Base-by-base conservation (phyloP, 352 stramenopile species). In the Plasmopara viticola region DNA sequence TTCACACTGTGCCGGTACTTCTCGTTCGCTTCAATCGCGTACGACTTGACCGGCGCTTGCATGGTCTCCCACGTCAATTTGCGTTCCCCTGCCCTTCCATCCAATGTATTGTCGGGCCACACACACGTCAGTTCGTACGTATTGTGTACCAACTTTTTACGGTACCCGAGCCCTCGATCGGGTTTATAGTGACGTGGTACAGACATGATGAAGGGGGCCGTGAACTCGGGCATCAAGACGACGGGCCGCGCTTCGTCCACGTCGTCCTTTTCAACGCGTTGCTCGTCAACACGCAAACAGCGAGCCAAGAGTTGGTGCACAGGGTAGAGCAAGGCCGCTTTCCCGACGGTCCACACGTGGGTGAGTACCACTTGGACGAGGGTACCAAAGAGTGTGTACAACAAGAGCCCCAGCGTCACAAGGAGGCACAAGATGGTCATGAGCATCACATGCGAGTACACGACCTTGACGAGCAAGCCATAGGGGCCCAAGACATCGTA, bases 51-150 rank as follows among this genome's bases (percentile, higher is more conserved):
- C 0, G 71, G 73, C 1, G 71, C 73, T 30, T 79, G 65, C 64
- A 84, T 78, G 0, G 72, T 78, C 47, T 88, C 74, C 72, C 74
- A 88, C 46, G 74, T 84, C 17, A 77, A 64, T 62, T 82, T 82
- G 0, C 13, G 66, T 2, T 83, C 60, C 5, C 68, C 68, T 4
- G 29, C 37, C 4, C 28, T n/a, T 41, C 70, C 59, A 18, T 62
- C 53, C 25, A 82, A 44, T 6, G 55, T 72, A 34, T 84, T 58
- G 13, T 86, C 72, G 0, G 53, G 49, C 78, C 78, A 93, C 52
- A 75, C 57, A 38, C 82, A 84, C 4, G 86, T 65, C 3, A 93
- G 62, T 29, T 86, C 64, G 4, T 68, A 7, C 4, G 55, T 60
- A 29, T 52, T 56, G 14, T 66, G 45, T 1, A 60, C 62, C 4